Conservation (phyloP, 2,329 filamentous ascomycete species). For the Penicillium paneum region DNA sequence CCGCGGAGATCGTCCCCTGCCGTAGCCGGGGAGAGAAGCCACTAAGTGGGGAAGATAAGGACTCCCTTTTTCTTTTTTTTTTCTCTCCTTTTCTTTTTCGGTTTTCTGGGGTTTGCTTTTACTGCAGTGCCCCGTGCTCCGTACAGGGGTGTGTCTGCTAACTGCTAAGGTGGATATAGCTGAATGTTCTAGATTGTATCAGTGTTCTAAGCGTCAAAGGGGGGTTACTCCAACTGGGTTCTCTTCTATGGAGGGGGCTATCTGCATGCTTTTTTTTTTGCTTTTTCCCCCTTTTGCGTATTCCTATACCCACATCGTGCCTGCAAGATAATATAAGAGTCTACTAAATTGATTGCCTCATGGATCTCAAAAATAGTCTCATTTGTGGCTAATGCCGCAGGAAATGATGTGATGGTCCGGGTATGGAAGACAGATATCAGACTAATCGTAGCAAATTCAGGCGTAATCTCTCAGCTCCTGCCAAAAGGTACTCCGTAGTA, state of each 20-base stretch:
- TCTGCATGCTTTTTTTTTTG: background rate
- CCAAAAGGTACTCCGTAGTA: background rate
- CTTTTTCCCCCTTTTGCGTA: background rate
- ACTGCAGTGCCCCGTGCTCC: background rate
- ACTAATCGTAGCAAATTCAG: background rate
- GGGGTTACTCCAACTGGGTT: background rate
- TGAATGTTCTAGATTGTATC: background rate
- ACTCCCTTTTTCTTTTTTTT: background rate
- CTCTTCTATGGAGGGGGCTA: background rate
- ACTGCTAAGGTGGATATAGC: background rate
- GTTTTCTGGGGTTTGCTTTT: background rate
- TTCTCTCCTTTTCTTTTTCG: background rate
- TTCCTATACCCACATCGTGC: background rate
- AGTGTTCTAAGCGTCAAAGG: background rate
- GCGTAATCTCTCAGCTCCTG: background rate
- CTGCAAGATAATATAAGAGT: background rate
- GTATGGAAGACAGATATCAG: background rate
- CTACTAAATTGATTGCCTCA: background rate
- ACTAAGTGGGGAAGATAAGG: conserved; percentile 8
- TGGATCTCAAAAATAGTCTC: background rate
- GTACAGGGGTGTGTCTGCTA: background rate
- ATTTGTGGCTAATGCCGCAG: conserved; percentile 3
- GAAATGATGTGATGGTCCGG: conserved; percentile 8
- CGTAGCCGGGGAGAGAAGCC: conserved; percentile 8
- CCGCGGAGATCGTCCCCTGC: conserved; percentile 26